Evolutionary conservation across 164 flowering plant species (phyloP).

Genomic region (Litsea cubeba): DNA sequence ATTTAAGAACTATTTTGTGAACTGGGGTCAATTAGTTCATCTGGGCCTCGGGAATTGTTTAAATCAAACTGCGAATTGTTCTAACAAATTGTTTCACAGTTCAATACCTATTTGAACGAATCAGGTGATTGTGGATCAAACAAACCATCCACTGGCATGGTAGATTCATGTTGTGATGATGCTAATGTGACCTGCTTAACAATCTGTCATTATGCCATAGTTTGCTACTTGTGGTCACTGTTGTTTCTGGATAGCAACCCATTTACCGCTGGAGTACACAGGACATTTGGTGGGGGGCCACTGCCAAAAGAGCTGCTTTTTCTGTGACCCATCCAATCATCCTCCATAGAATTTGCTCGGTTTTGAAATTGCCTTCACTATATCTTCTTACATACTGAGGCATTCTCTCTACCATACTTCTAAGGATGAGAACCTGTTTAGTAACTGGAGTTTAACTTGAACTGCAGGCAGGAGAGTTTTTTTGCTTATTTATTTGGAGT

Average conservation of each 20-base stretch:
- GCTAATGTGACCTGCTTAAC: neutral
- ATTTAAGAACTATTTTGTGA: too few relatives aligned
- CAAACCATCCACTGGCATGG: too few relatives aligned
- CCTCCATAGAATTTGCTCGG: neutral
- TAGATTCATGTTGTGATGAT: too few relatives aligned
- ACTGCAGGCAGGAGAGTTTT: conserved; percentile 85
- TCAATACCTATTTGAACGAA: too few relatives aligned
- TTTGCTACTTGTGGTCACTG: neutral
- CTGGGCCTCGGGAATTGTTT: too few relatives aligned
- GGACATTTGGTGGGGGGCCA: neutral
- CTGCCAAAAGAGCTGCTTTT: neutral
- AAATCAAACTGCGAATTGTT: too few relatives aligned
- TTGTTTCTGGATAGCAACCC: neutral
- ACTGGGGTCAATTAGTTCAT: too few relatives aligned
- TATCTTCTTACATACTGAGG: neutral
- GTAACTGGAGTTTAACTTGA: conserved; percentile 9
- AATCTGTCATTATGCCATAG: neutral
- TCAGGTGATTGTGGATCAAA: too few relatives aligned
- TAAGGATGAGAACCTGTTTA: neutral
- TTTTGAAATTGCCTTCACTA: neutral
- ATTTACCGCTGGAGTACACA: neutral
- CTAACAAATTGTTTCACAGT: too few relatives aligned
- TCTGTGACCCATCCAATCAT: neutral
- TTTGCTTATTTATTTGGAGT: conserved; percentile 96
- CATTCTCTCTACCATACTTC: neutral